These are phyloP conservation scores for Candida incommunis DNA, from an alignment of 805 yeast genomes.

Conservation along the genomic window DNA sequence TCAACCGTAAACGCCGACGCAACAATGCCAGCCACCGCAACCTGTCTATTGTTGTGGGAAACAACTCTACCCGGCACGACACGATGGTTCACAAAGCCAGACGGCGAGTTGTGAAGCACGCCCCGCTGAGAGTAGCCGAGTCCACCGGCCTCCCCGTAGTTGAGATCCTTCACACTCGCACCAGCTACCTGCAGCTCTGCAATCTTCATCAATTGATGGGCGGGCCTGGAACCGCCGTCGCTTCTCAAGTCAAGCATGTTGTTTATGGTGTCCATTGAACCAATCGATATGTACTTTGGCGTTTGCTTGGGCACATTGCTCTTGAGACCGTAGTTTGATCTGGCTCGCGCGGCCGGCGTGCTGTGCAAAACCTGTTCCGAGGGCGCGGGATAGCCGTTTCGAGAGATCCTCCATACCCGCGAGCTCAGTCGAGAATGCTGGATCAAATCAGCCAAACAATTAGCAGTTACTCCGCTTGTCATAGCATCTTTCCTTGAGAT, in stretches of 20 bases:
- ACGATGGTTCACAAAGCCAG: constrained; percentile 41
- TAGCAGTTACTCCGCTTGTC: background rate
- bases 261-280: constrained; percentile 53
- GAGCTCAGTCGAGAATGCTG: constrained; percentile 5
- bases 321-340: constrained; percentile 70
- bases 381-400: constrained; percentile 25
- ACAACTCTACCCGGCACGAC: constrained; percentile 59
- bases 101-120: constrained; percentile 52
- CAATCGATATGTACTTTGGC: constrained; percentile 43
- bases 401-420: background rate
- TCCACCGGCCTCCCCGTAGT: constrained; percentile 25
- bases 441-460: background rate
- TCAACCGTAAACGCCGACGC: constrained; percentile 1
- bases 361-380: constrained; percentile 65
- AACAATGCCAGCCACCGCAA: constrained; percentile 40
- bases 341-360: constrained; percentile 42
- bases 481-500: background rate
- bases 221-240: constrained; percentile 39
- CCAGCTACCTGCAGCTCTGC: constrained; percentile 48
- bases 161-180: background rate
- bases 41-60: constrained; percentile 11
- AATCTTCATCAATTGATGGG: constrained; percentile 48
- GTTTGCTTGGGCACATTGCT: constrained; percentile 52
- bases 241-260: constrained; percentile 62
- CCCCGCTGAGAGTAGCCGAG: constrained; percentile 58